phyloP scores from a whole-genome alignment of 352 stramenopile species.

The Phytopythium helicoides region DNA sequence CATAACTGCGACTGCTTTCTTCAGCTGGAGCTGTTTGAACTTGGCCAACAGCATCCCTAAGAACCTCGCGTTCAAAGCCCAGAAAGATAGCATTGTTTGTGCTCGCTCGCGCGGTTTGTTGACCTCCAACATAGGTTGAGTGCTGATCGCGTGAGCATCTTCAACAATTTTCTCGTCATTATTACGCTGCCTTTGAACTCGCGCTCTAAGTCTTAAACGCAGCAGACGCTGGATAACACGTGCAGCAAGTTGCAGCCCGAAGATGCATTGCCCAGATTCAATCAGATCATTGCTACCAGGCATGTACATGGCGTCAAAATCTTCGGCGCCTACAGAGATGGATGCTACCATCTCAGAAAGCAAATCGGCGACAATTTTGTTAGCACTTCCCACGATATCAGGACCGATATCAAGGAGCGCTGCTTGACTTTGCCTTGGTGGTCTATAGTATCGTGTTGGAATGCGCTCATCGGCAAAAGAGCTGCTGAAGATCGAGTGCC shows the following conservation, averaged over 20 bases:
- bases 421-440: not conserved
- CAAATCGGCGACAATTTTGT: not conserved
- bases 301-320: not conserved
- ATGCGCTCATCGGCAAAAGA: conserved; percentile 14
- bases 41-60: conserved; percentile 30
- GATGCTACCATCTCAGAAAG: not conserved
- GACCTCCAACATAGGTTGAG: not conserved
- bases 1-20: conserved; percentile 35
- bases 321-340: not conserved
- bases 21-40: conserved; percentile 25
- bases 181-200: conserved; percentile 11
- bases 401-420: not conserved
- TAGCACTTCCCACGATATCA: not conserved
- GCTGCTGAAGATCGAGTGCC: conserved; percentile 8
- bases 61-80: conserved; percentile 30
- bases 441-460: not conserved
- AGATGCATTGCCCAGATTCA: conserved; percentile 6
- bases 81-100: conserved; percentile 9
- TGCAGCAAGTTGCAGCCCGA: conserved; percentile 25
- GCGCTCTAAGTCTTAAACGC: conserved; percentile 7
- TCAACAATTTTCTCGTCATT: conserved; percentile 3
- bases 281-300: not conserved
- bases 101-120: conserved; percentile 9
- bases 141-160: not conserved
- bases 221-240: conserved; percentile 33